phyloP scores from a whole-genome alignment of 345 rosid species.

The Heritiera littoralis region DNA sequence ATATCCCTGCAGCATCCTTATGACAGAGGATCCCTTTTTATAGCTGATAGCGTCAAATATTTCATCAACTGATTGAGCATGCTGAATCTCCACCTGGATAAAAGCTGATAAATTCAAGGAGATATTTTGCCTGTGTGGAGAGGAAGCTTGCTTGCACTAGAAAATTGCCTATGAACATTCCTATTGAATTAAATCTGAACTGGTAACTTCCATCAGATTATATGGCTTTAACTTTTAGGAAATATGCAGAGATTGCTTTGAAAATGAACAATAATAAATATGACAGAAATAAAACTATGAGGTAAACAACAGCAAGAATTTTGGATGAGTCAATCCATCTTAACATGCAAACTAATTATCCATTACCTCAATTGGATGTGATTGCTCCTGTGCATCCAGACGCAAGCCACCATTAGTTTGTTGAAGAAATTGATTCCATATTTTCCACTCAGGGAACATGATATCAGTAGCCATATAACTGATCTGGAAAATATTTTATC shows the following conservation, averaged over 20 bases:
- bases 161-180: not conserved
- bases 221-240: not conserved
- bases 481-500: conserved; percentile 52
- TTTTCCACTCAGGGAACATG: conserved; percentile 95
- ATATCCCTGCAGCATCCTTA: conserved; percentile 92
- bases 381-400: conserved; percentile 86
- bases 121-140: not conserved
- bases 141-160: not conserved
- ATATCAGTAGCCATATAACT: conserved; percentile 92
- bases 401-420: conserved; percentile 79
- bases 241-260: not conserved
- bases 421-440: conserved; percentile 96
- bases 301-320: not conserved
- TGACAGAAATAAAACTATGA: not conserved
- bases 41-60: conserved; percentile 95
- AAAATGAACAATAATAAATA: not conserved
- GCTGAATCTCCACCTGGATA: conserved; percentile 75
- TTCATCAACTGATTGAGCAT: conserved; percentile 84
- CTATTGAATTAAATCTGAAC: not conserved
- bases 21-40: conserved; percentile 87
- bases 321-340: not conserved
- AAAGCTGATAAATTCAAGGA: not conserved
- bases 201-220: not conserved
- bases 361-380: conserved; percentile 96
- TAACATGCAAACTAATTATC: conserved; percentile 10